A percentile compares a stretch with the other conserved stretches of the same genome.
Conservation (phyloP, 1,284 basidiomycete genomes). For the Fistulinella staudtii region DNA sequence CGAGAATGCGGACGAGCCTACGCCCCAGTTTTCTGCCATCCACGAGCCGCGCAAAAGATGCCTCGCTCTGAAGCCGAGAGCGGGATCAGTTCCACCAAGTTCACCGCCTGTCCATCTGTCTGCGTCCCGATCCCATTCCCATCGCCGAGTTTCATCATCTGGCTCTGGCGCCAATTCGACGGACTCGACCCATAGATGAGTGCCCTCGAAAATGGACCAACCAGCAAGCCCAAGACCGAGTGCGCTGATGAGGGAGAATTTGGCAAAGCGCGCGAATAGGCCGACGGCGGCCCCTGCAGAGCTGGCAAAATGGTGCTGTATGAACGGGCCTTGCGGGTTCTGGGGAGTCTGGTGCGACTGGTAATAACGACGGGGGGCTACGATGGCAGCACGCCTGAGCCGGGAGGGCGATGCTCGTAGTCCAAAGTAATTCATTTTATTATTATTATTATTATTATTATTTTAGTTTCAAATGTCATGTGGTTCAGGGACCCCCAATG, state of each 20-base stretch:
- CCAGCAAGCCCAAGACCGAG: conserved; percentile 40
- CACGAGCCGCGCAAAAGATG: conserved; percentile 72
- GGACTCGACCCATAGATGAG: conserved; percentile 71
- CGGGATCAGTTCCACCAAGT: conserved; percentile 69
- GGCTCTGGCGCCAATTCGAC: conserved; percentile 50
- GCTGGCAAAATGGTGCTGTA: conserved; percentile 36
- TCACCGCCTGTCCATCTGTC: conserved; percentile 72
- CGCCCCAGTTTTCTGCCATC: conserved; percentile 73
- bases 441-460: neutral
- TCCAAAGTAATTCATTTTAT: neutral
- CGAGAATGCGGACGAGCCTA: conserved; percentile 43
- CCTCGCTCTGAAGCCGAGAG: conserved; percentile 61
- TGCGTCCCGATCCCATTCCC: conserved; percentile 72
- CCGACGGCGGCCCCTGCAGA: conserved; percentile 36
- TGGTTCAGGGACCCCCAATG: no score
- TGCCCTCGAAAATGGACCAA: conserved; percentile 49
- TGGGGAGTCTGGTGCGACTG: no score
- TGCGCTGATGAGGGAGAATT: conserved; percentile 38
- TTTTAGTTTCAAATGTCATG: no score
- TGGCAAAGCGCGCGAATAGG: conserved; percentile 39
- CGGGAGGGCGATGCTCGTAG: conserved; percentile 9
- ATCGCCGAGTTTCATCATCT: conserved; percentile 53
- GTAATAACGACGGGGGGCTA: conserved; percentile 4
- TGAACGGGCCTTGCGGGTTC: conserved; percentile 10
- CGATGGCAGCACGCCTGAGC: conserved; percentile 1